These are phyloP conservation scores for Globisporangium viniferum DNA, from an alignment of 352 stramenopile genomes.

Conservation along the genomic window DNA sequence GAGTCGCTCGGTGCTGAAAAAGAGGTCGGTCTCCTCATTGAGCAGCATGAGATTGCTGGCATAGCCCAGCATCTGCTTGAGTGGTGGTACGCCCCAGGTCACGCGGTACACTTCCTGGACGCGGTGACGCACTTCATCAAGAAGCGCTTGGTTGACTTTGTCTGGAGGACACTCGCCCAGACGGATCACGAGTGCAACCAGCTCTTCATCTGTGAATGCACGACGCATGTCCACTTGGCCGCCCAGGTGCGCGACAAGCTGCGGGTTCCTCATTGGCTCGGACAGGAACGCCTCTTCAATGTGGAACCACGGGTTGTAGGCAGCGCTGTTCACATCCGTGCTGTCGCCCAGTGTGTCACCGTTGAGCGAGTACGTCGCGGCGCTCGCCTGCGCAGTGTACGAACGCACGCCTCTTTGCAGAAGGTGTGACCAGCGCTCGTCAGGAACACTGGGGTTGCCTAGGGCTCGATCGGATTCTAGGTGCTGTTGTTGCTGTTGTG, in stretches of 20 bases:
- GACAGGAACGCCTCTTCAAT: constrained; percentile 49
- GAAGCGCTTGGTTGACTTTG: not conserved
- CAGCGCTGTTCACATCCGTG: constrained; percentile 23
- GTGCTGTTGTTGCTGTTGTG: not conserved
- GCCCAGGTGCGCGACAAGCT: constrained; percentile 54
- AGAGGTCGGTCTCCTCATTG: constrained; percentile 52
- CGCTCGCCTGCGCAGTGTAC: constrained; percentile 35
- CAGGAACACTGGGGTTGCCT: not conserved
- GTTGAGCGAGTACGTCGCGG: constrained; percentile 27
- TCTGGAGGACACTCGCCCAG: not conserved
- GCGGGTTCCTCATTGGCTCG: constrained; percentile 44
- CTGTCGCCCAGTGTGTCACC: constrained; percentile 40
- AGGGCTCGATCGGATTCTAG: not conserved
- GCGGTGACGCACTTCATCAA: constrained; percentile 36
- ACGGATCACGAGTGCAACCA: constrained; percentile 19
- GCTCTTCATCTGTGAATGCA: constrained; percentile 41
- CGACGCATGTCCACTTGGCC: constrained; percentile 56
- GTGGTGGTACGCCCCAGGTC: constrained; percentile 49
- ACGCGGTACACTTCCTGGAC: constrained; percentile 73
- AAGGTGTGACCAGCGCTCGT: constrained; percentile 36
- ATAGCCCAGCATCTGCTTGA: constrained; percentile 40
- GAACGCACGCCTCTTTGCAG: constrained; percentile 28
- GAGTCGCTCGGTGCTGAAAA: constrained; percentile 36
- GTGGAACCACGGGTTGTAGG: constrained; percentile 68
- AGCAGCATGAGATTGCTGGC: constrained; percentile 74